Percentiles rank a stretch among this genome's conserved stretches.
Conservation (phyloP, 2,329 filamentous ascomycete genomes). For the Botrytis byssoidea region DNA sequence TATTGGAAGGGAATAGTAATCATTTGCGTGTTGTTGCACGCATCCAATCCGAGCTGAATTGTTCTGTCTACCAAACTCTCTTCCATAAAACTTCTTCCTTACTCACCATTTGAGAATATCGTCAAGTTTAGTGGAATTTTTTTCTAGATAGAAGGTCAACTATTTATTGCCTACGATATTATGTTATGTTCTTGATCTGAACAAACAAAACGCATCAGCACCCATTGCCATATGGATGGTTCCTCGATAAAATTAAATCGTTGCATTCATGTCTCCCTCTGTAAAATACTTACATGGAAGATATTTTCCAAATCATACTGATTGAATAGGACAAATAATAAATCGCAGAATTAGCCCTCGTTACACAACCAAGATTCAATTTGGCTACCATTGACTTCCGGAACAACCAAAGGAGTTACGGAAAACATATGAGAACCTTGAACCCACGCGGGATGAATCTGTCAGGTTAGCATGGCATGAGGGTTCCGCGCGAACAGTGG, state of each 20-base stretch:
- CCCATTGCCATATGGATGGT: not conserved
- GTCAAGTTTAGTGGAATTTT: not conserved
- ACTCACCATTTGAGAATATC: too few species aligned
- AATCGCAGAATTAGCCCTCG: accelerated
- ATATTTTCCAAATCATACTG: not conserved
- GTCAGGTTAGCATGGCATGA: not conserved
- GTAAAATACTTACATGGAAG: not conserved
- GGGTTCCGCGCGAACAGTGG: not conserved
- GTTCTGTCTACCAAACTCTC: not conserved
- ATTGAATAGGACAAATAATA: not conserved
- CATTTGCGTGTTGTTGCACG: not conserved
- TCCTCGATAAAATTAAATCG: not conserved
- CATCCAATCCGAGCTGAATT: not conserved
- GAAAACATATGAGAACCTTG: not conserved
- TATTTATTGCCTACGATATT: not conserved
- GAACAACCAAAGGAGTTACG: not conserved
- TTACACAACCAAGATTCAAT: not conserved
- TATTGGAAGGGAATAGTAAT: conserved; percentile 1
- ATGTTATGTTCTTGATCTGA: not conserved
- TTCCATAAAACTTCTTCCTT: not conserved
- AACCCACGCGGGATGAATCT: not conserved
- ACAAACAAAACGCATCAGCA: not conserved
- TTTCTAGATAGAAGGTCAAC: too few species aligned
- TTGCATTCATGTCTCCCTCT: not conserved
- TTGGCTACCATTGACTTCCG: not conserved